Evolutionary conservation across 1,284 basidiomycete genomes (phyloP).

Genomic region (Pseudozyma pruni): DNA sequence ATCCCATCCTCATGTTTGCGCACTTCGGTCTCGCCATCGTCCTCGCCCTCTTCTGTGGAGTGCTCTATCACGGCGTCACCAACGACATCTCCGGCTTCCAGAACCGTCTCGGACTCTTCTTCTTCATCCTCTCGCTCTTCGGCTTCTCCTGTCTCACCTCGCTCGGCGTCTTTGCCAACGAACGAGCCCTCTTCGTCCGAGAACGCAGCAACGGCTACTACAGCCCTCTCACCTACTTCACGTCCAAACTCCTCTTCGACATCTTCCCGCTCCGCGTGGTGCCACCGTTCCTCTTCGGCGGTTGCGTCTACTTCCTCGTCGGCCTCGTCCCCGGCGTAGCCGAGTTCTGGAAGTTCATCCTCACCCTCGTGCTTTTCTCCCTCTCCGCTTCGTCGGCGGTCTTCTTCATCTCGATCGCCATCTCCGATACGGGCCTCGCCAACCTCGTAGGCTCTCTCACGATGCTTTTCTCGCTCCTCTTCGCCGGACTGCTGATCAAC

Average conservation of each 20-base stretch:
- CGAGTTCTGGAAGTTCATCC: conserved; percentile 96
- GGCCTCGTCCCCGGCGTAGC: conserved; percentile 89
- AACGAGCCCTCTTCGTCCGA: conserved; percentile 93
- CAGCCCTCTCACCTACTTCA: conserved; percentile 92
- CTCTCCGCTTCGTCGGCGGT: conserved; percentile 90
- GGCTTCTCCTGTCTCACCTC: conserved; percentile 95
- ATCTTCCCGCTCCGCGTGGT: conserved; percentile 92
- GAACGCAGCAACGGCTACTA: conserved; percentile 98
- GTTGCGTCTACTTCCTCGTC: conserved; percentile 90
- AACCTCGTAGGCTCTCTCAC: conserved; percentile 91
- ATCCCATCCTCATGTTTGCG: conserved; percentile 87
- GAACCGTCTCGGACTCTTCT: conserved; percentile 86
- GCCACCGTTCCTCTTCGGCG: conserved; percentile 91
- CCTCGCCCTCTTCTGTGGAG: conserved; percentile 84
- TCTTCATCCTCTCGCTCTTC: conserved; percentile 93
- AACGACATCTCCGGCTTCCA: conserved; percentile 68
- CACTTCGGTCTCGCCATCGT: conserved; percentile 88
- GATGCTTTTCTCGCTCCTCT: conserved; percentile 92
- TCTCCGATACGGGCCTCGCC: conserved; percentile 85
- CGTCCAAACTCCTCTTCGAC: conserved; percentile 94
- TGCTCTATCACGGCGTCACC: conserved; percentile 82
- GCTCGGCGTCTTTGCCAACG: conserved; percentile 89
- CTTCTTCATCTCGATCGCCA: conserved; percentile 86
- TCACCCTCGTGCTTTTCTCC: conserved; percentile 85
- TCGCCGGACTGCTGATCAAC: conserved; percentile 94